Conservation (phyloP, 1,139 yeast species). For the Yarrowia galli region DNA sequence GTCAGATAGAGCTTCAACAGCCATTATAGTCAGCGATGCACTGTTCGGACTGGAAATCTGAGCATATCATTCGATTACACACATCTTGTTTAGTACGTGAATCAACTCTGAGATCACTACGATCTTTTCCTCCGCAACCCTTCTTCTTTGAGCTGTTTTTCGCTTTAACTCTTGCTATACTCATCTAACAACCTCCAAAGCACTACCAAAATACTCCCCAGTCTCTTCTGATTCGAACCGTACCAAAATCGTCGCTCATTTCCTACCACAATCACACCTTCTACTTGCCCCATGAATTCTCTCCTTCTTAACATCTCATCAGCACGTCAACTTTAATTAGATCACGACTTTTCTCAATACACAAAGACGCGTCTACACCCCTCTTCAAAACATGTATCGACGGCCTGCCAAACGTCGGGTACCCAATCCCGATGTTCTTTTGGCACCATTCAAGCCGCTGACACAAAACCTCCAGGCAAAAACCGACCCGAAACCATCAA, state of each 20-base stretch:
- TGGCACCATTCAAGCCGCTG: constrained; percentile 31
- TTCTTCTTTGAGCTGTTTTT: not conserved
- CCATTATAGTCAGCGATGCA: not conserved
- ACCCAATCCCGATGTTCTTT: constrained; percentile 22
- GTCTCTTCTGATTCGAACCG: not conserved
- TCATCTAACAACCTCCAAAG: not conserved
- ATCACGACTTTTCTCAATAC: constrained; percentile 16
- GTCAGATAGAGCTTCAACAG: not conserved
- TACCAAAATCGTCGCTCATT: not conserved
- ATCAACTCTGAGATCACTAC: not conserved
- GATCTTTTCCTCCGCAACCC: not conserved
- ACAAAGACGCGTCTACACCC: constrained; percentile 18
- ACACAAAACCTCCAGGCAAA: constrained; percentile 4
- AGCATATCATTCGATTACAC: not conserved
- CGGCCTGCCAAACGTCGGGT: constrained; percentile 6
- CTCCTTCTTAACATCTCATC: not conserved
- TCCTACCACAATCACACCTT: not conserved
- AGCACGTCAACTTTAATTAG: not conserved
- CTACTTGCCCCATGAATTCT: not conserved
- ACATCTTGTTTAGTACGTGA: not conserved
- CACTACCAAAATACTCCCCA: not conserved
- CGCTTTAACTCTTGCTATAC: not conserved
- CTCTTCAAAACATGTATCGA: not conserved
- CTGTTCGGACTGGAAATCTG: not conserved
- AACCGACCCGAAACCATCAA: not conserved